Evolutionary conservation across 164 flowering plant genomes (phyloP), one percentile per base, ranked within the genome.

Genomic region (Macadamia tetraphylla): DNA sequence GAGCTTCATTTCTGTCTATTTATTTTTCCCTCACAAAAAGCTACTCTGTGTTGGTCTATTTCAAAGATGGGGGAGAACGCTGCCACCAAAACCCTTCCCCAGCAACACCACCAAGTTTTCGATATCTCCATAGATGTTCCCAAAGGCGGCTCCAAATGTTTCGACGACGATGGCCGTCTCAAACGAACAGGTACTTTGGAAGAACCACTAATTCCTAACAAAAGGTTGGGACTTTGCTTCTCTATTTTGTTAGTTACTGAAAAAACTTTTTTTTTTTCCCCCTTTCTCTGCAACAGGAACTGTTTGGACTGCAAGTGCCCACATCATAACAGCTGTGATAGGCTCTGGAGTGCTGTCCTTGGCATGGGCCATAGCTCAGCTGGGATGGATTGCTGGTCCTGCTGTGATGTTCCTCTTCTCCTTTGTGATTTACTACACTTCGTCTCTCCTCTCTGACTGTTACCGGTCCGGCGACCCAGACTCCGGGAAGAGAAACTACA

Each of bases 361-460:
- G 76, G 86, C 86, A 18, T 85, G 86, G 86, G 86, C 86, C 30
- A 77, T 64, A 1, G 85, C 84, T 35, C 88, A 85, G 75, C 81
- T 85, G 0, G 88, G 87, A 42, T 85, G 89, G 89, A 62, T 85
- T 32, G 85, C 81, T 48, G 89, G 87, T 12, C 87, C 89, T 0
- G 31, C 66, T 9, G 81, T 82, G 10, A 71, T 85, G 78, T 43
- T 85, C 60, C 42, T 82, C 46, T 83, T 83, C 68, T 78, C 89
- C 30, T 63, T 80, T 46, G 80, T 85, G 15, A 85, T 81, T 64
- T 77, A 74, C 72, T 85, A 74, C 77, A 79, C 85, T 56, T 85
- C 87, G 1, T 29, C 70, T 43, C 85, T 85, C 14, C 84, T 85
- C 17, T n/a, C 81, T 48, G 77, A 70, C 10, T 83, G 87, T 64